These are phyloP conservation scores for Sanghuangporus sanghuang DNA, from an alignment of 1,284 basidiomycete species.

Conservation along the genomic window DNA sequence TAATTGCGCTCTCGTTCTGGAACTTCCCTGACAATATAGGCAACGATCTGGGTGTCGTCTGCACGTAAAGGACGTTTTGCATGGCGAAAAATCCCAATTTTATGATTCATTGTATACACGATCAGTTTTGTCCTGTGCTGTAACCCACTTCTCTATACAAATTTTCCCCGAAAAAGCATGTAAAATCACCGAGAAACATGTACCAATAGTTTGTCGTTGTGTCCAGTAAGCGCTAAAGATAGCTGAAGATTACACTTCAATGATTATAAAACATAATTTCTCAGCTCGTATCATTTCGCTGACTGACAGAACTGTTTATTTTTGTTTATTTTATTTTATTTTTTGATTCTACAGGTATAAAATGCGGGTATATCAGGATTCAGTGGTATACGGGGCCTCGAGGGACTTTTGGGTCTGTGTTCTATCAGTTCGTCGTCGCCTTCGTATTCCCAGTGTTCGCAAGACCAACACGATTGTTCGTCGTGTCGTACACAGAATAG, in stretches of 20 bases:
- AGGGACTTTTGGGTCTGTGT: not conserved
- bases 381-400: not conserved
- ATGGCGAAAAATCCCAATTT: not conserved
- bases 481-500: slow-evolving; percentile 61
- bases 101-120: not conserved
- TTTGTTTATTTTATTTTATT: not conserved
- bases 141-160: not conserved
- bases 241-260: not conserved
- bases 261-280: too few relatives aligned
- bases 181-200: not conserved
- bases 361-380: not conserved
- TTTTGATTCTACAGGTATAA: not conserved
- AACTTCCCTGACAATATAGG: slow-evolving; percentile 31
- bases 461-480: slow-evolving; percentile 41
- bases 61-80: not conserved
- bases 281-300: too few relatives aligned
- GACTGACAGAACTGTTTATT: not conserved
- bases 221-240: not conserved
- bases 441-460: slow-evolving; percentile 39
- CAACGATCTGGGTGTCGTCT: not conserved
- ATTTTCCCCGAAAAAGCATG: not conserved
- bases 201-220: not conserved
- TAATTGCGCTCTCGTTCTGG: slow-evolving; percentile 41
- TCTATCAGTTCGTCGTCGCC: slow-evolving; percentile 35
- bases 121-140: not conserved